Percentiles rank a stretch among this genome's conserved stretches.
Conservation (phyloP, 805 yeast genomes). For the Candida insectorum region DNA sequence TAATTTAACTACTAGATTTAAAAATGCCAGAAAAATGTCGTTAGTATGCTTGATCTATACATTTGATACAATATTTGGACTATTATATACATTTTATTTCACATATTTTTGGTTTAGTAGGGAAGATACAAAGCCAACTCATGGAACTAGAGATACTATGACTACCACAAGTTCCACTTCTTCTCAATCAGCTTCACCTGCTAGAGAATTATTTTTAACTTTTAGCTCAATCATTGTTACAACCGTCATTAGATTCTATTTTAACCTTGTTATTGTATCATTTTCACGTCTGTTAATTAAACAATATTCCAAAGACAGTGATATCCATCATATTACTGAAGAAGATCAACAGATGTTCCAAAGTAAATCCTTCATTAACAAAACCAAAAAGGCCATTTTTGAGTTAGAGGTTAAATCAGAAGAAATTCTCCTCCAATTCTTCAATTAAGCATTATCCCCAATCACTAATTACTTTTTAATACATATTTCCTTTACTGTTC, state of each 20-base stretch:
- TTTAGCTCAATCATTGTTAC: constrained; percentile 47
- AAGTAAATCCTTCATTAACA: constrained; percentile 17
- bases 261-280: constrained; percentile 54
- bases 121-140: constrained; percentile 32
- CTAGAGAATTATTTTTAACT: constrained; percentile 54
- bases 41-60: constrained; percentile 60
- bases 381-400: constrained; percentile 18
- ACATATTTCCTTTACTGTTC: background rate
- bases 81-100: constrained; percentile 71
- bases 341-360: constrained; percentile 26
- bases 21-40: constrained; percentile 59
- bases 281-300: constrained; percentile 57
- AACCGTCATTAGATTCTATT: constrained; percentile 52
- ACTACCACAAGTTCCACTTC: constrained; percentile 1
- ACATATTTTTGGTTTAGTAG: constrained; percentile 68
- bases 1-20: constrained; percentile 35
- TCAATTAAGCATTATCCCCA: constrained; percentile 14
- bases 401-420: constrained; percentile 32
- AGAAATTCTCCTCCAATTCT: constrained; percentile 21
- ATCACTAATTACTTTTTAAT: background rate
- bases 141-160: constrained; percentile 7
- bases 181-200: constrained; percentile 62
- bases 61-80: constrained; percentile 63
- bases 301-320: constrained; percentile 20
- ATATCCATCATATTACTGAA: constrained; percentile 15